Evolutionary conservation across 1,139 yeast species (phyloP), one percentile per base, ranked within the genome.

Genomic region (Yamadazyma triangularis): DNA sequence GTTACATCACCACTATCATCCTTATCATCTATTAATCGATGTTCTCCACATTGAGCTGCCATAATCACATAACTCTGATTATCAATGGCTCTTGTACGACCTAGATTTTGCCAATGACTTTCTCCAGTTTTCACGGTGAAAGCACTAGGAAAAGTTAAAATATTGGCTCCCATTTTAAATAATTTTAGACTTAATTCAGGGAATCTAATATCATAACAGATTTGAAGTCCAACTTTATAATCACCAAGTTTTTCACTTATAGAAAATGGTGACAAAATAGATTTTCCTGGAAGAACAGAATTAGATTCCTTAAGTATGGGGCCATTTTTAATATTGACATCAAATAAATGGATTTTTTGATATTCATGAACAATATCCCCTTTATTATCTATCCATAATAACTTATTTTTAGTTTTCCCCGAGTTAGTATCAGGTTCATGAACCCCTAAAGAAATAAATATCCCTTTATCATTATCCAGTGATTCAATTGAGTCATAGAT

Each of bases 1-100:
- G 45, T 20, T 39, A 50, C 25, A 44, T 34, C 64, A n/a, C 51
- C 60, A 20, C 52, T 62, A 2, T 57, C 52, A 15, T 39, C 33
- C 21, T 51, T 59, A 1, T 51, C 56, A n/a, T 58, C 53, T 0
- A 71, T 65, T 14, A 42, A 30, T 32, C 70, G 66, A 53, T 91
- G 97, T 20, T 64, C 63, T 2, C 97, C 97, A 34, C 79, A 76
- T 52, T 89, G 97, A 0, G 94, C 96, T 0, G 97, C 91, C 83
- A 89, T 79, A 4, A 91, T 66, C 2, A 91, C 95, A 54, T 73
- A 91, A 44, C 85, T 69, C 53, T 91, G 97, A 1, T 91, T 74
- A 50, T 88, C 96, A 15, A 91, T 70, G 2, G 97, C 97, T 28
- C 96, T 64, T 0, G 95, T 80, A 24, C 77, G 67, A 2, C 88